These are phyloP conservation scores for Hippophae rhamnoides DNA, from an alignment of 306 rosid species.

Conservation along the genomic window DNA sequence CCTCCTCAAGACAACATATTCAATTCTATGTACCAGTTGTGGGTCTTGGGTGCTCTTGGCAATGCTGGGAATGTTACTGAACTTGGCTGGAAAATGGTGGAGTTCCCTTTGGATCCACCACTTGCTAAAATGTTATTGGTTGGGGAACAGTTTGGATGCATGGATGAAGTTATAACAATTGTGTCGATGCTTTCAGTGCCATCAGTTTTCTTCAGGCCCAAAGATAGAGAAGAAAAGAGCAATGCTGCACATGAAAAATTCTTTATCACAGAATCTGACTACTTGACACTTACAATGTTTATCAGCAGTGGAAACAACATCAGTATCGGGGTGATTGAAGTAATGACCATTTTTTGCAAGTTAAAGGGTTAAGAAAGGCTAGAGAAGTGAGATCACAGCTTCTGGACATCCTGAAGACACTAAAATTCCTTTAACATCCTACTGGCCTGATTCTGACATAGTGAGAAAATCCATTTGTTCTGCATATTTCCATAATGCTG, in stretches of 20 bases:
- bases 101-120: constrained; percentile 93
- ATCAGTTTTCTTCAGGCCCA: constrained; percentile 92
- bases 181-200: constrained; percentile 99
- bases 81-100: constrained; percentile 99
- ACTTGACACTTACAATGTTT: constrained; percentile 84
- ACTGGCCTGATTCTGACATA: constrained; percentile 75
- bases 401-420: constrained; percentile 77
- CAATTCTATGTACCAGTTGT: constrained; percentile 97
- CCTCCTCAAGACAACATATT: constrained; percentile 97
- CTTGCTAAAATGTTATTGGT: constrained; percentile 94
- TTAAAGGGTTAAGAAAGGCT: constrained; percentile 85
- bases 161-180: constrained; percentile 84
- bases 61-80: constrained; percentile 83
- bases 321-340: constrained; percentile 96
- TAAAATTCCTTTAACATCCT: constrained; percentile 69
- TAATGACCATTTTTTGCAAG: constrained; percentile 83
- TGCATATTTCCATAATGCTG: constrained; percentile 86
- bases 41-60: constrained; percentile 96
- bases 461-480: constrained; percentile 92
- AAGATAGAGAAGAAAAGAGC: constrained; percentile 91
- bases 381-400: constrained; percentile 94
- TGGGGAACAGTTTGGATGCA: constrained; percentile 68
- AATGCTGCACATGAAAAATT: constrained; percentile 93
- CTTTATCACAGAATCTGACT: constrained; percentile 88
- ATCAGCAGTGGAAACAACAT: constrained; percentile 96